These are phyloP conservation scores for Penicillium brasilianum DNA, from an alignment of 2,329 filamentous ascomycete species.

Conservation along the genomic window DNA sequence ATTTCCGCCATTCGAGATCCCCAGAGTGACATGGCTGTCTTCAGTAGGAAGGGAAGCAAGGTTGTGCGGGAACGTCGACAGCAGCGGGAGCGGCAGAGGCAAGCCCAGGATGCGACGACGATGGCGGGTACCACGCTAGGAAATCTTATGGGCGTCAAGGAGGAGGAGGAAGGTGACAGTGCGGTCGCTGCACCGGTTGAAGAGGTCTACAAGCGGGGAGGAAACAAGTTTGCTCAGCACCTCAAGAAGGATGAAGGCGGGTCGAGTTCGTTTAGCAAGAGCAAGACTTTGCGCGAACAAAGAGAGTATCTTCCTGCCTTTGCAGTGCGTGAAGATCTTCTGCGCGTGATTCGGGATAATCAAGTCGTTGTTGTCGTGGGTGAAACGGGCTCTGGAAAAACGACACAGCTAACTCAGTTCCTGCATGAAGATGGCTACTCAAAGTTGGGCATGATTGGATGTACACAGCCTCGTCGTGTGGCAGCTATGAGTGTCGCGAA, in stretches of 20 bases:
- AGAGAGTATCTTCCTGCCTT: constrained; percentile 93
- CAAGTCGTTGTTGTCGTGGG: constrained; percentile 97
- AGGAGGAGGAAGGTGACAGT: constrained; percentile 79
- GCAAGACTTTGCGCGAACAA: constrained; percentile 87
- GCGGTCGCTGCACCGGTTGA: constrained; percentile 77
- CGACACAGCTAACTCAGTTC: constrained; percentile 95
- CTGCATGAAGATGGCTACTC: constrained; percentile 94
- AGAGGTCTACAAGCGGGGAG: constrained; percentile 65
- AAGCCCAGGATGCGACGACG: constrained; percentile 93
- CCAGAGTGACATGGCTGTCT: constrained; percentile 98
- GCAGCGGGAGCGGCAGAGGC: constrained; percentile 89
- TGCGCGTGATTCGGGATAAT: constrained; percentile 92
- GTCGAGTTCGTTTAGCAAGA: constrained; percentile 90
- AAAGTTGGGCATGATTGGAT: constrained; percentile 86
- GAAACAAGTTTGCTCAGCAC: constrained; percentile 85
- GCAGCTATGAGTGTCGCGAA: constrained; percentile 99
- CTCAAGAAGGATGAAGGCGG: constrained; percentile 82
- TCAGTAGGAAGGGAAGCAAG: constrained; percentile 90
- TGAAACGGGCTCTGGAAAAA: constrained; percentile 97
- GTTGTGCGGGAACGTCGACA: constrained; percentile 91
- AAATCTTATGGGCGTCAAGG: constrained; percentile 94
- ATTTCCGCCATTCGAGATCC: constrained; percentile 90
- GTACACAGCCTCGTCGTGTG: constrained; percentile 93
- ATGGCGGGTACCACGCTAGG: constrained; percentile 89
- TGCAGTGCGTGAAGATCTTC: constrained; percentile 88